Evolutionary conservation across 352 stramenopile species (phyloP), one percentile per base, ranked within the genome.

Genomic region (Pythium apleroticum): DNA sequence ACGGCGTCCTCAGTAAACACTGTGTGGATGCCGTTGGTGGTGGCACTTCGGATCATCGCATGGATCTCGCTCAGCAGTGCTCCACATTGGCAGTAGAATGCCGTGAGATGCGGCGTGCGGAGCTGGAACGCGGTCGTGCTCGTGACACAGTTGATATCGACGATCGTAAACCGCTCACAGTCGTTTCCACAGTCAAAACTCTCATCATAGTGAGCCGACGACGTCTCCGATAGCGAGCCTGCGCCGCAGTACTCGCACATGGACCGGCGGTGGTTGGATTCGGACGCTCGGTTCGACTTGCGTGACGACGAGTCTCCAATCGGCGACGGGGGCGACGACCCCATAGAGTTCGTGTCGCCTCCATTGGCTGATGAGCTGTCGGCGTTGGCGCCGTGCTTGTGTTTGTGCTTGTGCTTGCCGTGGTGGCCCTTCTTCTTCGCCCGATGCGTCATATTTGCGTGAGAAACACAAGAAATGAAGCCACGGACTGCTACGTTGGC

Each of bases 41-140:
- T 10, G 4, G 33, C 43, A 19, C 4, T 37, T 15, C 58, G 53
- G 11, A 67, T 4, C 25, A 65, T n/a, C 20, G 53, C 59, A 35
- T 90, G 81, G 3, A 89, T 68, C 20, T 88, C 63, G 25, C 69
- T 73, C 39, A 84, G 72, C 8, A 90, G 61, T 35, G 73, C 72
- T 19, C 71, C 63, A 15, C 65, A 69, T 48, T 76, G 54, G 52
- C 71, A 84, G 52, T 73, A 80, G 45, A 84, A 84, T 7, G 52
- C 54, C 6, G 73, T 72, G 53, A 84, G 56, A 19, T 64, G 9
- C 15, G 67, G 60, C 17, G 61, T 58, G 24, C 66, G 66, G 4
- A 68, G 54, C 24, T 64, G 28, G 50, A 66, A 73, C 30, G 66
- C 66, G 0, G 52, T 24, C 9, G 17, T 17, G 33, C 66, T 66